These are phyloP conservation scores for Lojkania enalia DNA, from an alignment of 2,329 filamentous ascomycete species.

Conservation along the genomic window DNA sequence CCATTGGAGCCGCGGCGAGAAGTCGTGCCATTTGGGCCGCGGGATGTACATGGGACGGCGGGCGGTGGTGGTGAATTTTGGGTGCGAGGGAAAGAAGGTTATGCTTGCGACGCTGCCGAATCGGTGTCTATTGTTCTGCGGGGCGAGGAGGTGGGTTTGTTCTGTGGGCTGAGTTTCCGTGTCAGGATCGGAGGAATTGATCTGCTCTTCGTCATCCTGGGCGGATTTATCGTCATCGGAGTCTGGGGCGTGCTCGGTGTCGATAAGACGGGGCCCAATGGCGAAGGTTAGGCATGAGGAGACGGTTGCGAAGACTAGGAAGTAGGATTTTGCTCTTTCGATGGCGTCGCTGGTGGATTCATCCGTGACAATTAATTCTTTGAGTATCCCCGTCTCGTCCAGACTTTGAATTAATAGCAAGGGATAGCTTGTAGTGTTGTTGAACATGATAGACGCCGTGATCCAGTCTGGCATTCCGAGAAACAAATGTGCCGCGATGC, in stretches of 20 bases:
- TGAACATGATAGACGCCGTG: slow-evolving; percentile 58
- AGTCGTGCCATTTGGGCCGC: slow-evolving; percentile 23
- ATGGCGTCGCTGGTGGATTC: slow-evolving; percentile 53
- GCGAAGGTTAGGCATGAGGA: slow-evolving; percentile 66
- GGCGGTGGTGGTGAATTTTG: slow-evolving; percentile 25
- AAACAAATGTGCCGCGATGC: slow-evolving; percentile 45
- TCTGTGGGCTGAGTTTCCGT: slow-evolving; percentile 7
- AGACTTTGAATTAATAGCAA: slow-evolving; percentile 56
- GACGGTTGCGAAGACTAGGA: slow-evolving; percentile 66
- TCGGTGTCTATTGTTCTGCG: slow-evolving; percentile 9
- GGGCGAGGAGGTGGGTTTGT: slow-evolving; percentile 1
- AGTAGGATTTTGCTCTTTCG: slow-evolving; percentile 65
- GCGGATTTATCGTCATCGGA: slow-evolving; percentile 20
- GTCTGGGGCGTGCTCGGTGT: slow-evolving; percentile 41
- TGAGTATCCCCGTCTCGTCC: slow-evolving; percentile 60
- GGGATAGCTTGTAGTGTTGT: slow-evolving; percentile 59
- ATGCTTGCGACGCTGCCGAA: slow-evolving; percentile 24
- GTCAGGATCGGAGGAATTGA: background rate
- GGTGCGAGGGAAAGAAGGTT: slow-evolving; percentile 37
- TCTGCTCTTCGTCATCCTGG: slow-evolving; percentile 6
- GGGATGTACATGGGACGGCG: slow-evolving; percentile 33
- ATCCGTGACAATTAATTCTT: slow-evolving; percentile 48
- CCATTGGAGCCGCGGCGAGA: slow-evolving; percentile 31
- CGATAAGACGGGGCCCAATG: slow-evolving; percentile 62
- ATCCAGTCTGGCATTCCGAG: slow-evolving; percentile 58